Percentiles rank a stretch among this genome's conserved stretches.
Conservation (phyloP, 306 rosid species). For the Medicago ruthenica region DNA sequence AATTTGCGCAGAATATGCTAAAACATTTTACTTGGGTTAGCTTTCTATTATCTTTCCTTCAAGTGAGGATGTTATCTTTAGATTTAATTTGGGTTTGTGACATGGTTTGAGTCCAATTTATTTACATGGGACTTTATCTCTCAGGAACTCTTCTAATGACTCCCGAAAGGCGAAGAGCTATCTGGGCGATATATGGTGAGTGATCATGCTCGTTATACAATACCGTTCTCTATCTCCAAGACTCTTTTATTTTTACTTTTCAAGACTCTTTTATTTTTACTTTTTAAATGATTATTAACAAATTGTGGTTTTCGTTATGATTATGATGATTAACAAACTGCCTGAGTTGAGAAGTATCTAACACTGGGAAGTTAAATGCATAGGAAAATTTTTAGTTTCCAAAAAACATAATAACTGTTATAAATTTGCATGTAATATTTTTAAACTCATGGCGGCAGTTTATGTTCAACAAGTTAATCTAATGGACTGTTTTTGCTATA, state of each 20-base stretch:
- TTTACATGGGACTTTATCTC: slow-evolving; percentile 31
- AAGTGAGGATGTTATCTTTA: slow-evolving; percentile 47
- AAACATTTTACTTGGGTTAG: slow-evolving; percentile 72
- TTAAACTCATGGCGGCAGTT: no score
- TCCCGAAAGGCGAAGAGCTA: slow-evolving; percentile 78
- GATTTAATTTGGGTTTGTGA: slow-evolving; percentile 21
- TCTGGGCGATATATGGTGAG: slow-evolving; percentile 94
- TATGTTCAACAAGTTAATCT: background rate
- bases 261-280: no score
- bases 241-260: no score
- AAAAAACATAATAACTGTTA: background rate
- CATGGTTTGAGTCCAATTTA: slow-evolving; percentile 37
- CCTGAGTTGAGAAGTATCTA: no score
- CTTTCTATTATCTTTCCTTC: slow-evolving; percentile 52
- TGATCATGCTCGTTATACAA: slow-evolving; percentile 41
- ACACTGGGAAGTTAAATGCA: no score
- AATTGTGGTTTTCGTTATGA: slow-evolving; percentile 25
- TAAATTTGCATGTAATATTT: background rate
- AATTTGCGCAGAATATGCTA: slow-evolving; percentile 67
- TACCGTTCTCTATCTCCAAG: no score
- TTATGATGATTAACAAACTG: no score
- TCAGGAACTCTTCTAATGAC: slow-evolving; percentile 90
- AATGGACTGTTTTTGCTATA: background rate
- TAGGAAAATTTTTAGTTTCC: no score
- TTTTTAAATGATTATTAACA: no score